Evolutionary conservation across 164 flowering plant species (phyloP), one percentile per base, ranked within the genome.

Genomic region (Macadamia integrifolia): DNA sequence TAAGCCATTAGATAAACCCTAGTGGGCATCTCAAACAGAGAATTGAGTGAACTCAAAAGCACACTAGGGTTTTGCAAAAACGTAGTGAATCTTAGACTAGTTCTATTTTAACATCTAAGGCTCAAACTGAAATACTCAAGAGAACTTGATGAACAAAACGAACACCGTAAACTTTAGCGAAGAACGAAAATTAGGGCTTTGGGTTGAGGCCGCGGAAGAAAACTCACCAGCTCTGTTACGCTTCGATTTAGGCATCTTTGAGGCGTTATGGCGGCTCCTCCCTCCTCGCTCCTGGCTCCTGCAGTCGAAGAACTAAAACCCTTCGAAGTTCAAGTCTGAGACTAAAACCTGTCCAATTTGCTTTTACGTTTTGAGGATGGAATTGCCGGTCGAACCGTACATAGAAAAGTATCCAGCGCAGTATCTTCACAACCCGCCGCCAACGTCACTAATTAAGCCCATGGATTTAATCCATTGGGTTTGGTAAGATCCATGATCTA

Each of bases 211-310:
- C 18, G 49, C 42, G 62, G 42, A 13, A 6, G 55, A 50, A 50
- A 15, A 69, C 71, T 61, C 58, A 82, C 92, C 87, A 71, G 77
- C 48, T 60, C 74, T 76, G 64, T 85, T 75, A 32, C 92, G 87
- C 82, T 88, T 88, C 55, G 93, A 88, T 66, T 86, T 86, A 11
- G 90, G 90, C 93, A 86, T 88, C n/a, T 64, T 71, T 60, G 48
- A 8, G 17, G 46, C 18, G 57, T 17, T 13, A 53, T 13, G 2
- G 57, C 57, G 57, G 57, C 57, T 53, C 18, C 57, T 17, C 1
- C 18, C 18, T 49, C 53, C 40, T 35, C 18, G 57, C 57, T 17
- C 2, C 18, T 11, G n/a, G 57, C 18, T 53, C 15, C 57, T 13
- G 4, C 17, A 50, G 3, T 13, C 55, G 23, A 23, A 23, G 23